phyloP scores from a whole-genome alignment of 176 grass and related monocot species.

The Musa acuminata region DNA sequence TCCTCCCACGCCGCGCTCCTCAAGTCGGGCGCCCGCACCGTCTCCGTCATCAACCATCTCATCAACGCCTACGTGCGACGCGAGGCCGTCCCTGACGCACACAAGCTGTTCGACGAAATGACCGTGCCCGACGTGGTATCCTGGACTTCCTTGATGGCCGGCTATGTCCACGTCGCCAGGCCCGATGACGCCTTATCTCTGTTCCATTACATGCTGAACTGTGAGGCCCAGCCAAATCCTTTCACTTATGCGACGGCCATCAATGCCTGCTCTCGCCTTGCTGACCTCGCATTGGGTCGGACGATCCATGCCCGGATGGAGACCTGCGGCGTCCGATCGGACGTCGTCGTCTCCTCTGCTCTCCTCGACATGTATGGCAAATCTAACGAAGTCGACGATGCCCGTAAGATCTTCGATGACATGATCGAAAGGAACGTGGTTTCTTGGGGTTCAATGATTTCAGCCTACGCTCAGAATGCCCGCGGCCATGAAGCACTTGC shows the following conservation, averaged over 20 bases:
- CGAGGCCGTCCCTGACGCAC: slow-evolving; percentile 19
- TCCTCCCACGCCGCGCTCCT: slow-evolving; percentile 46
- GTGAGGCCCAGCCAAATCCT: slow-evolving; percentile 39
- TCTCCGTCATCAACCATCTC: slow-evolving; percentile 46
- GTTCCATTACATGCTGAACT: slow-evolving; percentile 26
- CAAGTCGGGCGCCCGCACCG: slow-evolving; percentile 28
- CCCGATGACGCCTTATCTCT: slow-evolving; percentile 28
- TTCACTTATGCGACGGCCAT: slow-evolving; percentile 41
- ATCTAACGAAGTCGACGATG: slow-evolving; percentile 29
- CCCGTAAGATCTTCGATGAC: slow-evolving; percentile 46
- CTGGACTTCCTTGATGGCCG: slow-evolving; percentile 80
- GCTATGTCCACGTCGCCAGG: slow-evolving; percentile 29
- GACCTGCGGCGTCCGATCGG: slow-evolving; percentile 25
- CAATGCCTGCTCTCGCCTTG: slow-evolving; percentile 54
- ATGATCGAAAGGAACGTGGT: slow-evolving; percentile 44
- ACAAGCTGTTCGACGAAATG: slow-evolving; percentile 59
- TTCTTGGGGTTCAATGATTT: slow-evolving; percentile 67
- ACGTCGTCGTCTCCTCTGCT: slow-evolving; percentile 39
- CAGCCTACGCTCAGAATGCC: slow-evolving; percentile 55
- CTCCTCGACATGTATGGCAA: slow-evolving; percentile 77
- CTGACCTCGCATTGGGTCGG: slow-evolving; percentile 31
- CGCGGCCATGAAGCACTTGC: slow-evolving; percentile 38
- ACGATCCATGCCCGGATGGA: slow-evolving; percentile 51
- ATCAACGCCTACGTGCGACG: slow-evolving; percentile 36
- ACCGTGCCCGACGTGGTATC: slow-evolving; percentile 38